A percentile compares a stretch with the other conserved stretches of the same genome.
Conservation (phyloP, 2,329 filamentous ascomycete species). For the Calonectria pteridis region DNA sequence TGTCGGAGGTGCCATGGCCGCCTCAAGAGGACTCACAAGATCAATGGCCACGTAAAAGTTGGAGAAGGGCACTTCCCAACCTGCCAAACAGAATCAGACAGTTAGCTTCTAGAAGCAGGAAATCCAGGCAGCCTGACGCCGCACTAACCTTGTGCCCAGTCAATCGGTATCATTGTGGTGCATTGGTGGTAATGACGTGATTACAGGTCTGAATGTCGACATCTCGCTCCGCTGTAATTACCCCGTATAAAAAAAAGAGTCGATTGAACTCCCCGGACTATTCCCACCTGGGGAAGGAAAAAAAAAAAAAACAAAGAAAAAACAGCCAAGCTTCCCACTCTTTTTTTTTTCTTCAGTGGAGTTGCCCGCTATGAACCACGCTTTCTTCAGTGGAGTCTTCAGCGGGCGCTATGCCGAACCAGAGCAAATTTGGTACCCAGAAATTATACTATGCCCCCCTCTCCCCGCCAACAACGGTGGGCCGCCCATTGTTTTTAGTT, state of each 20-base stretch:
- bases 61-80: slow-evolving; percentile 23
- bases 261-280: slow-evolving; percentile 17
- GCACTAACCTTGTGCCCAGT: slow-evolving; percentile 22
- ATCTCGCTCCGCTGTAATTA: slow-evolving; percentile 10
- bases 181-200: slow-evolving; percentile 38
- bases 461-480: background rate
- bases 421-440: background rate
- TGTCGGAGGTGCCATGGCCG: slow-evolving; percentile 15
- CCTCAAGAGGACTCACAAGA: slow-evolving; percentile 20
- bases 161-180: slow-evolving; percentile 23
- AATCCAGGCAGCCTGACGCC: slow-evolving; percentile 18
- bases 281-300: background rate
- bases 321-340: background rate
- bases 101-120: slow-evolving; percentile 23
- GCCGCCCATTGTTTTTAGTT: background rate
- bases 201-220: slow-evolving; percentile 34
- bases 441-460: background rate
- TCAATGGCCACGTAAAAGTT: slow-evolving; percentile 18
- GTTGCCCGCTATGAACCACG: background rate
- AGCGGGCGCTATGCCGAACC: background rate
- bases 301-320: no score
- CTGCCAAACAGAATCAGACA: slow-evolving; percentile 7
- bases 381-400: background rate
- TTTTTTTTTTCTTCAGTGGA: background rate
- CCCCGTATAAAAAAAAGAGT: slow-evolving; percentile 18